These are phyloP conservation scores for Exophiala calicioides DNA, from an alignment of 2,329 filamentous ascomycete species.

Conservation along the genomic window DNA sequence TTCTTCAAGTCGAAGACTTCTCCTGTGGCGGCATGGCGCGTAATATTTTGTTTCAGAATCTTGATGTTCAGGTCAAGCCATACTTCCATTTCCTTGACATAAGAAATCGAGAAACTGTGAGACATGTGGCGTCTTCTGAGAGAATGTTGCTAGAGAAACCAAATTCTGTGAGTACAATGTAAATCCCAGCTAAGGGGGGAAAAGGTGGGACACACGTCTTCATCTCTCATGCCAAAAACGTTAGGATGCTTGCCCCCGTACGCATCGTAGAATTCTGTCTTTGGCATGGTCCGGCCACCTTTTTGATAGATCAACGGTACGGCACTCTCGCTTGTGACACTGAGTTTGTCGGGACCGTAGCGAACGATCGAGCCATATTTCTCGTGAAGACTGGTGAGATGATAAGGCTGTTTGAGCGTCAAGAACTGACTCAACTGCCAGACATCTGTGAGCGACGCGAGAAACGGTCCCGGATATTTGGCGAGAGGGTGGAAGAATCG, in stretches of 20 bases:
- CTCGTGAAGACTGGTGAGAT: slow-evolving; percentile 42
- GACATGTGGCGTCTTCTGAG: slow-evolving; percentile 32
- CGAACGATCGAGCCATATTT: slow-evolving; percentile 10
- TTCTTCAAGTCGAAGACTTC: slow-evolving; percentile 37
- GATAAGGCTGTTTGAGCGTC: slow-evolving; percentile 20
- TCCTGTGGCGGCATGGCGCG: slow-evolving; percentile 5
- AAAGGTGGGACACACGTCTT: slow-evolving; percentile 12
- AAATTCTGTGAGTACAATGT: neutral
- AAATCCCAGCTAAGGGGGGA: neutral
- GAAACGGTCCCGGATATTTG: slow-evolving; percentile 35
- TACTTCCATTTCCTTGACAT: slow-evolving; percentile 41
- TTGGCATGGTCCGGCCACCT: slow-evolving; percentile 34
- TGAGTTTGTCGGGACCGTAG: slow-evolving; percentile 34
- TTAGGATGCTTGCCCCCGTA: slow-evolving; percentile 37
- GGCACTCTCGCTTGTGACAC: slow-evolving; percentile 34
- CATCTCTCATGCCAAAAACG: slow-evolving; percentile 39
- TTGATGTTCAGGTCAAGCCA: slow-evolving; percentile 37
- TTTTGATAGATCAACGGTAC: slow-evolving; percentile 36
- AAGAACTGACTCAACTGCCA: slow-evolving; percentile 36
- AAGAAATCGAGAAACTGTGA: slow-evolving; percentile 37
- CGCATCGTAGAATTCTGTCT: slow-evolving; percentile 41
- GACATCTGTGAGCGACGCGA: slow-evolving; percentile 33
- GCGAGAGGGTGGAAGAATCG: slow-evolving; percentile 34
- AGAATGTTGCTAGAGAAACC: neutral
- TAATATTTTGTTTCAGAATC: slow-evolving; percentile 33